Base-by-base conservation (phyloP, 1,284 basidiomycete genomes). In the Anthracocystis setariae region DNA sequence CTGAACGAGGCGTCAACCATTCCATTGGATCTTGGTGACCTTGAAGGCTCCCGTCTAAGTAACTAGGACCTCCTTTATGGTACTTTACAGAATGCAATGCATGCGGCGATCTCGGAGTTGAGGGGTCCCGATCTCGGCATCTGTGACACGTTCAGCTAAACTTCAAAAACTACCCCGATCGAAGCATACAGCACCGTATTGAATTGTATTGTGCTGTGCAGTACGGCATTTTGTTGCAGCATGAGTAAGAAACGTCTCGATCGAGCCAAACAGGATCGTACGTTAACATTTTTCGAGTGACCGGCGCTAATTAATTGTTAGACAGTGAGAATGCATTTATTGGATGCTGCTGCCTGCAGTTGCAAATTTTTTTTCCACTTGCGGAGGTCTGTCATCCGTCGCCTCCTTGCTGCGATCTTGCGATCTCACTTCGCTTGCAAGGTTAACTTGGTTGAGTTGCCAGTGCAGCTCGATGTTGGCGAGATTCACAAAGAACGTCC, bases 321-420 rank as follows among this genome's bases (percentile, higher is more conserved):
- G n/a, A n/a, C n/a, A n/a, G 29, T 29, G 29, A 29, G 5, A 29
- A 7, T 12, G 12, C 29, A 12, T 29, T 29, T 12, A 12, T 29
- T 29, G 7, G 29, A 29, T 5, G 5, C 29, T 29, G 29, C 29
- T 12, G 29, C 29, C 29, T 29, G 29, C 35, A 37, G 15, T 5
- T 37, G 35, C 8, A 13, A 13, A 37, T 9, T 37, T 37, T 37
- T 33, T 33, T 37, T 37, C n/a, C 15, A n/a, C 13, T 37, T 9
- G 25, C 49, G 39, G 49, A 33, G 8, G 9, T 24, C 39, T 2
- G 27, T 33, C 24, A n/a, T 51, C 49, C 49, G 49, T 21, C 12
- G 18, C 13, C 49, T 37, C 49, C 40, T 51, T 51, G 49, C 49
- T 43, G 37, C 8, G 12, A 32, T 33, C 40, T 18, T 51, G 49